A percentile compares a stretch with the other conserved stretches of the same genome.
phyloP scores from a whole-genome alignment of 2,329 filamentous ascomycete genomes.

The Mollisiaceae sp. region DNA sequence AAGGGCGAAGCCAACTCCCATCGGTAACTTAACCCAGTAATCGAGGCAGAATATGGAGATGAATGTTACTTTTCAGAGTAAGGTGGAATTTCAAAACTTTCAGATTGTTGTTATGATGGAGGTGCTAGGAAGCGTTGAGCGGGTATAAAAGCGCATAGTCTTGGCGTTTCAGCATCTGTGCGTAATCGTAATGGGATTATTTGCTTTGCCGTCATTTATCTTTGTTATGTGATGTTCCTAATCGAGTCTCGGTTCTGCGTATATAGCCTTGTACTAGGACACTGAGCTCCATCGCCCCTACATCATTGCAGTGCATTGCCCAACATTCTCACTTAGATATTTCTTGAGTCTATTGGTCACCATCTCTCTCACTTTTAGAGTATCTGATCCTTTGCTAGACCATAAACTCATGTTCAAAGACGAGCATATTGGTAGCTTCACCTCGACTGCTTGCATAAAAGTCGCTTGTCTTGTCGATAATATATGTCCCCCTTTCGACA shows the following conservation, averaged over 20 bases:
- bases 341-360: background rate
- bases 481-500: background rate
- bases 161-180: constrained; percentile 1
- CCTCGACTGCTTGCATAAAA: background rate
- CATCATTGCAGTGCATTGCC: background rate
- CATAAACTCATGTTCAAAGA: background rate
- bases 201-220: background rate
- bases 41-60: background rate
- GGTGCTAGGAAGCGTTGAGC: background rate
- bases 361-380: background rate
- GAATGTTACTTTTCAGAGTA: background rate
- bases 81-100: background rate
- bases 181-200: constrained; percentile 1
- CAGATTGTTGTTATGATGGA: background rate
- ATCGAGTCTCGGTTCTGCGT: background rate
- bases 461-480: background rate
- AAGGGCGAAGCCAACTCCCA: constrained; percentile 14
- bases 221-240: too few species aligned
- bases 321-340: background rate
- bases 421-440: background rate
- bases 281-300: background rate
- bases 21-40: constrained; percentile 29
- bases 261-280: background rate
- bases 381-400: background rate
- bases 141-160: constrained; percentile 5